A percentile compares a stretch with the other conserved stretches of the same genome.
These are phyloP conservation scores for Collybia nuda DNA, from an alignment of 768 basidiomycete genomes.

Conservation along the genomic window DNA sequence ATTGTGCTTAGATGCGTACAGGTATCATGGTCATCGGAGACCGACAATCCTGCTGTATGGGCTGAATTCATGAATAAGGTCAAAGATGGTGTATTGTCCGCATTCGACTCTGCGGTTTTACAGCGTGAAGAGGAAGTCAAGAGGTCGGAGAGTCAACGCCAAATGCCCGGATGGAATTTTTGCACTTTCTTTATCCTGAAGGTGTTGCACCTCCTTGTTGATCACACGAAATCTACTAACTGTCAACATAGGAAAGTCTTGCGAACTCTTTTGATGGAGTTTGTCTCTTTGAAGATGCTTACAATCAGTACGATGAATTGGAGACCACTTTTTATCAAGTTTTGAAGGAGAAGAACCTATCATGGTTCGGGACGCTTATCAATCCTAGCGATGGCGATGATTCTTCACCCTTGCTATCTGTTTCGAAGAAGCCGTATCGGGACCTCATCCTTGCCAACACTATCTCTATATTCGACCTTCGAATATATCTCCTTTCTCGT, in stretches of 20 bases:
- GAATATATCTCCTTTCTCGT: conserved; percentile 84
- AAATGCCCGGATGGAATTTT: conserved; percentile 98
- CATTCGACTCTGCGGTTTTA: conserved; percentile 78
- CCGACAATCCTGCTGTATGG: conserved; percentile 80
- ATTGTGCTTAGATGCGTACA: conserved; percentile 68
- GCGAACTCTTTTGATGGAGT: conserved; percentile 92
- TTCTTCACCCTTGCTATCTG: conserved; percentile 74
- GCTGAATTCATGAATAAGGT: conserved; percentile 85
- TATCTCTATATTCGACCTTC: conserved; percentile 93
- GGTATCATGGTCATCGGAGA: conserved; percentile 70
- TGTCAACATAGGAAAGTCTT: conserved; percentile 76
- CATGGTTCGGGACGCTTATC: conserved; percentile 91
- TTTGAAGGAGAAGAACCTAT: conserved; percentile 76
- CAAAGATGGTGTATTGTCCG: conserved; percentile 84
- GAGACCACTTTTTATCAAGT: conserved; percentile 80
- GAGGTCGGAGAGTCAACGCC: conserved; percentile 83
- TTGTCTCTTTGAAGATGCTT: conserved; percentile 85
- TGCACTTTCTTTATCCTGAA: conserved; percentile 96
- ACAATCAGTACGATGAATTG: conserved; percentile 88
- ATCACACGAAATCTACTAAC: conserved; percentile 15
- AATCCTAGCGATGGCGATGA: conserved; percentile 72
- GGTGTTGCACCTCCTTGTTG: conserved; percentile 39
- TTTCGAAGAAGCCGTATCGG: conserved; percentile 80
- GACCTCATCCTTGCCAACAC: conserved; percentile 87
- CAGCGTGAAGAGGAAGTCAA: conserved; percentile 89